Evolutionary conservation across 768 basidiomycete species (phyloP).

Genomic region (Pholiota microspora): DNA sequence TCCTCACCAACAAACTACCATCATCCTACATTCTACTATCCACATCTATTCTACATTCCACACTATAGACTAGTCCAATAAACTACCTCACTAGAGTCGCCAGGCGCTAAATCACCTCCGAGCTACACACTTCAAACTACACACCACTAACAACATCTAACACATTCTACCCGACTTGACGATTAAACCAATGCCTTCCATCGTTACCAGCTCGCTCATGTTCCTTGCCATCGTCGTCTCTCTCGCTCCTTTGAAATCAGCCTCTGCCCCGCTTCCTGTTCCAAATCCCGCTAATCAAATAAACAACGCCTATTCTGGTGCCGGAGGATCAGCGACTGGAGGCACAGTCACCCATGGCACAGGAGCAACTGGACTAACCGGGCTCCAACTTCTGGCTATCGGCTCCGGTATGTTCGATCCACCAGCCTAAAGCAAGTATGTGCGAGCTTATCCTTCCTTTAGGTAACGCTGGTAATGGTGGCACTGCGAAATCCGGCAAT

Average conservation of each 20-base stretch:
- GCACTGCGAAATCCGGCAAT: conserved; percentile 30
- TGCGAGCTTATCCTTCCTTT: not conserved
- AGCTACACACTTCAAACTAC: not conserved
- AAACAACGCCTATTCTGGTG: conserved; percentile 31
- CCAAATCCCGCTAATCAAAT: conserved; percentile 1
- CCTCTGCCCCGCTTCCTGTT: not conserved
- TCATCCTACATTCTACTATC: conserved; percentile 4
- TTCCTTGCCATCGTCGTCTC: not conserved
- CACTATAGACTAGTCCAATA: not conserved
- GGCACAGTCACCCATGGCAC: conserved; percentile 23
- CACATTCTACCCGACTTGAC: not conserved
- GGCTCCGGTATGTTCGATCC: conserved; percentile 32
- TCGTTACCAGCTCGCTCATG: not conserved
- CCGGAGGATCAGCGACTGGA: conserved; percentile 32
- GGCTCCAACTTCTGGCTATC: conserved; percentile 19
- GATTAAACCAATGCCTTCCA: not conserved
- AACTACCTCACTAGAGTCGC: not conserved
- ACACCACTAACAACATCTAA: not conserved
- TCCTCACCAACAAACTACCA: conserved; percentile 1
- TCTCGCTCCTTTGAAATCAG: not conserved
- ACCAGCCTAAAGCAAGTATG: too few species aligned
- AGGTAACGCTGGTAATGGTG: conserved; percentile 35
- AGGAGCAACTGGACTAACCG: conserved; percentile 9
- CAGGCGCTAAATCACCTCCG: not conserved
- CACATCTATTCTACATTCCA: conserved; percentile 5